These are phyloP conservation scores for Musa schizocarpa DNA, from an alignment of 176 grass and related monocot species.

Conservation along the genomic window DNA sequence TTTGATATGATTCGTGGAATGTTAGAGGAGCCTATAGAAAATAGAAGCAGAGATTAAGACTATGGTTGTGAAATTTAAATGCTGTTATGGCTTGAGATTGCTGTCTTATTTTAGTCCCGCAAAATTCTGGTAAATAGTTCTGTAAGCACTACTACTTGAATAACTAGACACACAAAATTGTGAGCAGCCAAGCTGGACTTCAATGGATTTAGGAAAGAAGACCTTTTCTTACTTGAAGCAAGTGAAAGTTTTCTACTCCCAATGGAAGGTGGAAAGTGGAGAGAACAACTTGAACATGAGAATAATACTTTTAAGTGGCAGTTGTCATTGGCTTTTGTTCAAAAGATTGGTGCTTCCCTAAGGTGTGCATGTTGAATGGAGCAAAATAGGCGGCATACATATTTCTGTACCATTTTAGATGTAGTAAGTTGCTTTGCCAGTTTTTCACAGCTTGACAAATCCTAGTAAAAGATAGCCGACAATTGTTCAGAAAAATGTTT, in stretches of 20 bases:
- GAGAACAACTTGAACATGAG: not conserved
- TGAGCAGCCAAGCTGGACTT: too few relatives aligned
- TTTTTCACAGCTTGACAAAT: not conserved
- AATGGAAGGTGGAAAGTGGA: not conserved
- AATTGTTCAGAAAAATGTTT: too few relatives aligned
- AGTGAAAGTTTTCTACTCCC: not conserved
- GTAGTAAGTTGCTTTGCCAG: not conserved
- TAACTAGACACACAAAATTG: not conserved
- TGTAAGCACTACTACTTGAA: not conserved
- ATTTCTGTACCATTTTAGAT: too few relatives aligned
- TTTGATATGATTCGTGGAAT: not conserved
- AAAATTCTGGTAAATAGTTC: not conserved
- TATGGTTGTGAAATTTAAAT: not conserved
- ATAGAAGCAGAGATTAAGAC: not conserved
- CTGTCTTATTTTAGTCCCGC: not conserved
- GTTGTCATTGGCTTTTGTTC: not conserved
- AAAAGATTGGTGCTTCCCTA: not conserved
- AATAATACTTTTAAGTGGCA: not conserved
- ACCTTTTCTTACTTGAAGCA: not conserved
- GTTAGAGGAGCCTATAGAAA: not conserved
- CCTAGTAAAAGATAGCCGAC: not conserved
- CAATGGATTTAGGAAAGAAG: not conserved
- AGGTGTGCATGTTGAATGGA: too few relatives aligned
- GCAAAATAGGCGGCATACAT: too few relatives aligned
- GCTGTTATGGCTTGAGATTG: not conserved